Base-by-base conservation (phyloP, 306 rosid species). In the Sesbania bispinosa region DNA sequence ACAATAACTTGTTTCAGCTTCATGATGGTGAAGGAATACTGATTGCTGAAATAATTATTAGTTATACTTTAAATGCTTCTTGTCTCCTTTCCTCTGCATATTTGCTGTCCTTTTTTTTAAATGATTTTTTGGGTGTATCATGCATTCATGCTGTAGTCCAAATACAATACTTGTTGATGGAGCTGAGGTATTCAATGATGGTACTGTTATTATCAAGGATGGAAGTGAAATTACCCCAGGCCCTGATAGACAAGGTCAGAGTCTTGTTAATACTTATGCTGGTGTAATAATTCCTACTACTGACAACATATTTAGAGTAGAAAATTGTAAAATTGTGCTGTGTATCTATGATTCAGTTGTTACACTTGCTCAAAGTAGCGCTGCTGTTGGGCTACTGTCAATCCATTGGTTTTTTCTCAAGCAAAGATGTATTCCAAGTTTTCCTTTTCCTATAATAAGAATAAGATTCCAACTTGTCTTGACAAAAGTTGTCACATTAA, bases 211-310 rank as follows among this genome's bases (percentile, higher is more conserved):
- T 71, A 85, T 93, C 75, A 82, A 77, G 79, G 80, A 86, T 72
- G 96, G 97, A 68, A 90, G 88, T 73, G 88, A 88, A 79, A 87
- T 93, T 42, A 41, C 85, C 74, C 71, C 88, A 53, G 92, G 90
- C 60, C 88, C 92, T 53, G 79, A 35, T 64, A 74, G 67, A 71
- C 85, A 89, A 83, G 96, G 96, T 89, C 18, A 67, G 85, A 65
- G 58, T 57, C 13, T 51, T 58, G 53, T 33, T 32, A 58, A 71
- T 57, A 47, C 30, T 62, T 59, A 68, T 62, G 48, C 13, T 42
- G 38, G 62, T n/a, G 32, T 54, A 67, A 29, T 32, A 66, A 18
- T 39, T 72, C 10, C 35, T 75, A 16, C 41, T 57, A 9, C 4
- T 39, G 61, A 20, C 45, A 41, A 41, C 42, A 14, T 51, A 53